Evolutionary conservation across 148 eudicot species (phyloP), one percentile per base, ranked within the genome.

Genomic region (Vaccinium macrocarpon): DNA sequence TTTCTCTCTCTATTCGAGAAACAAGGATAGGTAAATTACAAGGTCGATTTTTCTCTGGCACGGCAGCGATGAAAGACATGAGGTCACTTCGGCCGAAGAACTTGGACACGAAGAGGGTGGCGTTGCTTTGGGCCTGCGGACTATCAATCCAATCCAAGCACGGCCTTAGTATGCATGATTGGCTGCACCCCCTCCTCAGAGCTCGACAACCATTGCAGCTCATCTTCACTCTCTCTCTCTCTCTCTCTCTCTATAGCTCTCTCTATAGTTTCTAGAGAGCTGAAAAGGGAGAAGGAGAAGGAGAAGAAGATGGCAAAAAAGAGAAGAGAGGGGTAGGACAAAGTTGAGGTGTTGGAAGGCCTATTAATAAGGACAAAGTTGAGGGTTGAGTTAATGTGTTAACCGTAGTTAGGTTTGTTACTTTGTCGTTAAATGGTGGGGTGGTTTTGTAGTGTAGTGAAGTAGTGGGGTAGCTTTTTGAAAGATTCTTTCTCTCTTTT

Each of bases 151-250:
- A 91, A 77, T 92, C 92, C 25, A 92, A 85, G 55, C 93, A 90
- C 0, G 92, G 94, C 1, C 94, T 83, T 7, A 92, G 85, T 35
- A 91, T 90, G 76, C 96, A 93, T 50, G 75, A 79, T 19, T 93
- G 94, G 48, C 96, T 93, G 89, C 96, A 93, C 66, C 96, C 96
- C 68, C 91, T 93, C 50, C 96, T 88, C 7, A 93, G 91, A 5
- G 92, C 88, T 66, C 96, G 84, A 86, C 96, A 93, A 1, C 96
- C 96, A 51, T 93, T 93, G 90, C 96, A 93, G 73, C 96, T 93
- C 96, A 93, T 93, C 38, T n/a, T 80, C 42, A 8, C 35, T 32
- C 66, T 19, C 64, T 61, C 0, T 8, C 2, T 16, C 64, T 19
- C 64, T 52, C 56, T 52, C 0, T 8, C 2, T 16, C 64, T 19